Evolutionary conservation across 352 stramenopile genomes (phyloP).

Genomic region (Pythium oligandrum): DNA sequence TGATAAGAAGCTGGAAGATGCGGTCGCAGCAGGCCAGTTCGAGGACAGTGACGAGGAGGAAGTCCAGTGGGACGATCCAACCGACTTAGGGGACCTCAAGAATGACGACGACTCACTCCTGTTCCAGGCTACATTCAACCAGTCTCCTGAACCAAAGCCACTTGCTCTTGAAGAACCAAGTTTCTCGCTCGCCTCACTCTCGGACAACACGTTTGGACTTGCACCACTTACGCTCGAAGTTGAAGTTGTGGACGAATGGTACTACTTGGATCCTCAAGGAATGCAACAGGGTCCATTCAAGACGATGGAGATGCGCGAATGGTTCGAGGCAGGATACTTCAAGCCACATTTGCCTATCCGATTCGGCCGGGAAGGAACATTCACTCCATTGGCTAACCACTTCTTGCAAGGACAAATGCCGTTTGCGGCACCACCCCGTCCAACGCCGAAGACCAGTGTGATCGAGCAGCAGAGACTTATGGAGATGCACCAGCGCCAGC

Average conservation of each 20-base stretch:
- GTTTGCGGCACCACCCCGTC: conserved; percentile 38
- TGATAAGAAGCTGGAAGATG: conserved; percentile 75
- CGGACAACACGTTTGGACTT: conserved; percentile 20
- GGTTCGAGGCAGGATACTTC: conserved; percentile 88
- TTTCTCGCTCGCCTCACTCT: conserved; percentile 15
- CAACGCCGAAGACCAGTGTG: conserved; percentile 23
- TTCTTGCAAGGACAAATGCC: conserved; percentile 68
- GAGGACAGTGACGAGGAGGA: conserved; percentile 76
- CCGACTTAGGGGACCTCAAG: conserved; percentile 5
- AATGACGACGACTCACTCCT: conserved; percentile 15
- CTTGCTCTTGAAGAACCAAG: background rate
- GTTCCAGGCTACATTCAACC: conserved; percentile 11
- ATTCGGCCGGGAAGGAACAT: conserved; percentile 67
- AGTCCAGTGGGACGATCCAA: conserved; percentile 42
- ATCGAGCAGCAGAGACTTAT: conserved; percentile 53
- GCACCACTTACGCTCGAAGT: conserved; percentile 16
- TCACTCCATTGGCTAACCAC: conserved; percentile 71
- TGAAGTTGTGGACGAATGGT: conserved; percentile 75
- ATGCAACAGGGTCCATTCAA: conserved; percentile 84
- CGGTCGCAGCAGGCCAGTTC: conserved; percentile 70
- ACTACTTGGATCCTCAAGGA: conserved; percentile 82
- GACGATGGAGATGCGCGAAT: conserved; percentile 83
- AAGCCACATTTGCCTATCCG: conserved; percentile 85
- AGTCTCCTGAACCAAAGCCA: conserved; percentile 3
- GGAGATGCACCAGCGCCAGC: conserved; percentile 62